Percentiles rank a stretch among this genome's conserved stretches.
phyloP scores from a whole-genome alignment of 1,139 yeast species.

The Suhomyces kunorum region DNA sequence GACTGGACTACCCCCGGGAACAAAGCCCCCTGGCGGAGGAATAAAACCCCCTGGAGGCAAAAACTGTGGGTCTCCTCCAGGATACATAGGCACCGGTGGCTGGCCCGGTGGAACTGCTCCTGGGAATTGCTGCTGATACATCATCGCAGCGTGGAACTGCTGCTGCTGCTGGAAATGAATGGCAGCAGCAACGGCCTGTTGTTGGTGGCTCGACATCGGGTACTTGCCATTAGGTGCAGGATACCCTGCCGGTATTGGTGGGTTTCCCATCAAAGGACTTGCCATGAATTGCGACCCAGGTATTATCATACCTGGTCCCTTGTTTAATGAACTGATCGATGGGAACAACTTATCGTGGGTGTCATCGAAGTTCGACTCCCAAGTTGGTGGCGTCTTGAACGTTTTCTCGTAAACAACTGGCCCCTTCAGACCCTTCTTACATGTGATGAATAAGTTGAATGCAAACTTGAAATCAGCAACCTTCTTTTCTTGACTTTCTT shows the following conservation, averaged over 20 bases:
- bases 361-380: conserved; percentile 64
- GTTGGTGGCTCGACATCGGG: conserved; percentile 23
- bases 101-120: conserved; percentile 38
- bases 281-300: conserved; percentile 34
- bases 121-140: conserved; percentile 35
- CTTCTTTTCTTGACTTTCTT: conserved; percentile 40
- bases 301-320: conserved; percentile 22
- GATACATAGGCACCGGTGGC: conserved; percentile 38
- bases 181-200: conserved; percentile 31
- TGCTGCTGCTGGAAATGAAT: conserved; percentile 35
- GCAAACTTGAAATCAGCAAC: conserved; percentile 41
- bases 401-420: conserved; percentile 54
- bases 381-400: conserved; percentile 76
- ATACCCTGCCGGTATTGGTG: conserved; percentile 22
- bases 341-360: conserved; percentile 53
- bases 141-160: conserved; percentile 41
- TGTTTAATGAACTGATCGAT: conserved; percentile 13
- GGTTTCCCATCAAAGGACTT: conserved; percentile 35
- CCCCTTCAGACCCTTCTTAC: conserved; percentile 28
- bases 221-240: conserved; percentile 19
- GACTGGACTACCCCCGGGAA: conserved; percentile 34
- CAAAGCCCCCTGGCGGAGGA: conserved; percentile 34
- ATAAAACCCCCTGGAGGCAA: conserved; percentile 43
- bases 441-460: conserved; percentile 60
- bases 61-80: conserved; percentile 36